Evolutionary conservation across 1,139 yeast genomes (phyloP).

Genomic region (Suhomyces wounanorum): DNA sequence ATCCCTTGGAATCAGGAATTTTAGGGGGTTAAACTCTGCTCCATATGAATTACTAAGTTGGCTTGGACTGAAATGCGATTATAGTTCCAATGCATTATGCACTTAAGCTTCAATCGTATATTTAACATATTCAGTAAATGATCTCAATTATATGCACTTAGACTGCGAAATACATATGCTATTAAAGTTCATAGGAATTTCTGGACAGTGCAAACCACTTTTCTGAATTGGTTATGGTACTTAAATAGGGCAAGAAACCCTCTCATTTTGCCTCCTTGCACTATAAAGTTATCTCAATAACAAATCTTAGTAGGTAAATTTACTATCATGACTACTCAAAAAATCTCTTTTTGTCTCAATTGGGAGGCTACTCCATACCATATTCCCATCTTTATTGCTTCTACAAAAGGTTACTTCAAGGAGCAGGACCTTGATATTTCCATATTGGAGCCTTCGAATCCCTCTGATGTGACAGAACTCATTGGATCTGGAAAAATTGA

Average conservation of each 20-base stretch:
- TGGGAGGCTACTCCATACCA: constrained; percentile 64
- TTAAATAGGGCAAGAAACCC: too few species aligned
- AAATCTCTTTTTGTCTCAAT: constrained; percentile 54
- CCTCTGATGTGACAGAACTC: constrained; percentile 59
- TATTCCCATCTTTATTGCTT: constrained; percentile 54
- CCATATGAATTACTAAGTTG: background rate
- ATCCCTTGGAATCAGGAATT: too few species aligned
- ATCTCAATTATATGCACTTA: background rate
- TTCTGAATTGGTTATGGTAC: too few species aligned
- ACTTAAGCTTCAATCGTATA: background rate
- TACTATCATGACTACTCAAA: constrained; percentile 40
- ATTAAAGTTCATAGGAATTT: background rate
- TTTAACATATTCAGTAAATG: background rate
- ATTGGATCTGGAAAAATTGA: constrained; percentile 59
- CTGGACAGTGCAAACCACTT: too few species aligned
- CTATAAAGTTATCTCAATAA: too few species aligned
- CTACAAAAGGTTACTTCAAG: constrained; percentile 51
- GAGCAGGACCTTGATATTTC: constrained; percentile 55
- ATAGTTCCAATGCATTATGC: background rate
- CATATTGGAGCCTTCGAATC: constrained; percentile 57
- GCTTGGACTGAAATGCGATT: background rate
- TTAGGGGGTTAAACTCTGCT: too few species aligned
- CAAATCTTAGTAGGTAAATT: background rate
- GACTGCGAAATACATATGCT: background rate
- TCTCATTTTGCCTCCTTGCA: background rate